Evolutionary conservation across 2,329 filamentous ascomycete genomes (phyloP).

Genomic region (Allantophomopsis lycopodina): DNA sequence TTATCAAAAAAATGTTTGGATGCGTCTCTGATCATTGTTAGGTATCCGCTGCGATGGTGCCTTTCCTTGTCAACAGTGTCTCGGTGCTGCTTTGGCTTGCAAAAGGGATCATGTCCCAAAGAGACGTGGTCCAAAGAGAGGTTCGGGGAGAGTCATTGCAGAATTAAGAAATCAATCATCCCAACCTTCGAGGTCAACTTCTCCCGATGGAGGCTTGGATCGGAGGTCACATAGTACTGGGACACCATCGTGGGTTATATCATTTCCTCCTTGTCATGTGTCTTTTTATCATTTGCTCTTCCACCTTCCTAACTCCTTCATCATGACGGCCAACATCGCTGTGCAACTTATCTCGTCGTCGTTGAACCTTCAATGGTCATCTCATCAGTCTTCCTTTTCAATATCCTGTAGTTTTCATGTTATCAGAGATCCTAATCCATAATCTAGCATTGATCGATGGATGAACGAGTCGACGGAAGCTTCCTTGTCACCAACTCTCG

Average conservation of each 20-base stretch:
- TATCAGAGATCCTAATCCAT: neutral
- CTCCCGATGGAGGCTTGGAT: too few species aligned
- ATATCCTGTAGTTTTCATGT: too few species aligned
- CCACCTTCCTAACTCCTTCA: too few species aligned
- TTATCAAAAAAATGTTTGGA: too few species aligned
- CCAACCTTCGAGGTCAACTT: too few species aligned
- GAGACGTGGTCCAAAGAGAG: constrained; percentile 50
- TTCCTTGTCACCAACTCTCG: constrained; percentile 6
- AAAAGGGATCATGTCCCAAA: constrained; percentile 51
- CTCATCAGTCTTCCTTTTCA: too few species aligned
- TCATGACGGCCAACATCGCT: too few species aligned
- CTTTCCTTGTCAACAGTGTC: constrained; percentile 45
- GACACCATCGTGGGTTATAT: constrained; percentile 1
- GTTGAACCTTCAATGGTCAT: too few species aligned
- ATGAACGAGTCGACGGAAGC: constrained; percentile 8
- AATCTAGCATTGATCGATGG: constrained; percentile 12
- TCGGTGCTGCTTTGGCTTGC: constrained; percentile 42
- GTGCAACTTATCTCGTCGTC: too few species aligned
- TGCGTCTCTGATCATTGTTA: too few species aligned
- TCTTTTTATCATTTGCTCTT: neutral
- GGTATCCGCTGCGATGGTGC: constrained; percentile 31
- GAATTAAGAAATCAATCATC: constrained; percentile 34
- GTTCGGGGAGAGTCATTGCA: constrained; percentile 47
- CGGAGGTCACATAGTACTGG: constrained; percentile 6
- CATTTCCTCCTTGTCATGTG: constrained; percentile 9